Evolutionary conservation across 352 stramenopile genomes (phyloP).

Genomic region (Globisporangium apiculatum): DNA sequence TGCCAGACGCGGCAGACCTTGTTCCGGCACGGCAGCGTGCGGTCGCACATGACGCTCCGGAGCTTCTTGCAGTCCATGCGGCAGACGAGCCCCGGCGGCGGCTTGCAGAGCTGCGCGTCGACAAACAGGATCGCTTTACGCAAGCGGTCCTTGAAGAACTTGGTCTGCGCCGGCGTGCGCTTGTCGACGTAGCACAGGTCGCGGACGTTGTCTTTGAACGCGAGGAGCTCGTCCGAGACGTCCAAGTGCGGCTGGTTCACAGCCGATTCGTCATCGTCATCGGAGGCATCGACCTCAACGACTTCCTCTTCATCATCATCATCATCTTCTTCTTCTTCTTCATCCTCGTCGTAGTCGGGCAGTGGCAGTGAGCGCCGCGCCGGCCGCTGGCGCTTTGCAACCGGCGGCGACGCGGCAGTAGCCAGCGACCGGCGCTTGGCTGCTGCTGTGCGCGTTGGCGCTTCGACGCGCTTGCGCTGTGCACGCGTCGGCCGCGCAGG

Average conservation of each 20-base stretch:
- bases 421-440: slow-evolving; percentile 10
- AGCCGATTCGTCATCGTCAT: slow-evolving; percentile 7
- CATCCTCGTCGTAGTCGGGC: slow-evolving; percentile 7
- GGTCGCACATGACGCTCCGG: slow-evolving; percentile 60
- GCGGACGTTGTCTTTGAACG: slow-evolving; percentile 60
- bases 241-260: slow-evolving; percentile 31
- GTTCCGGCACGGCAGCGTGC: slow-evolving; percentile 53
- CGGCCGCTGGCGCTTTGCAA: slow-evolving; percentile 10
- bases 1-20: slow-evolving; percentile 68
- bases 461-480: neutral
- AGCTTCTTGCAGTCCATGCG: slow-evolving; percentile 48
- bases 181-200: slow-evolving; percentile 58
- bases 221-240: slow-evolving; percentile 40
- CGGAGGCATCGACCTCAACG: slow-evolving; percentile 18
- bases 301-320: slow-evolving; percentile 10
- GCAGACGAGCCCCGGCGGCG: slow-evolving; percentile 38
- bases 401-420: neutral
- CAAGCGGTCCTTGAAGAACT: slow-evolving; percentile 66
- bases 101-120: slow-evolving; percentile 53
- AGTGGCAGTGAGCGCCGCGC: slow-evolving; percentile 10
- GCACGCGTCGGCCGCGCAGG: slow-evolving; percentile 3
- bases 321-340: slow-evolving; percentile 15
- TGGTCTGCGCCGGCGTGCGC: slow-evolving; percentile 37
- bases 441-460: neutral
- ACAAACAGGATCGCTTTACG: slow-evolving; percentile 65